Percentiles rank a stretch among this genome's conserved stretches.
Evolutionary conservation across 495 filamentous ascomycete genomes (phyloP).

Genomic region (Penicillium diatomitis): DNA sequence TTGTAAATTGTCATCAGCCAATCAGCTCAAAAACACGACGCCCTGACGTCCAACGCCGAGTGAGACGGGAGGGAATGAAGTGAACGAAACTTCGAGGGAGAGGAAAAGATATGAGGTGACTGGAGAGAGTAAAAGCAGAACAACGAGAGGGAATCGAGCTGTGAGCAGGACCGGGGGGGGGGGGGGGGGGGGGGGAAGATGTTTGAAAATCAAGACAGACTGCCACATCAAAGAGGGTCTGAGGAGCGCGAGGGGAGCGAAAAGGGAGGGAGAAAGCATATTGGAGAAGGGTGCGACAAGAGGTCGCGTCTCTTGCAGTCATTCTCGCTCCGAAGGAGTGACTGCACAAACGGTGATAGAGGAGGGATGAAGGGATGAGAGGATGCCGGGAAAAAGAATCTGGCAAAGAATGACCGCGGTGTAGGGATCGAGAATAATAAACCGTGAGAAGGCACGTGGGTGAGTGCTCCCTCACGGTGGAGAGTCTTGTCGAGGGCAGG

Average conservation of each 20-base stretch:
- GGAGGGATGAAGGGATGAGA: too few relatives aligned
- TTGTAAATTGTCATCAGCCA: constrained; percentile 22
- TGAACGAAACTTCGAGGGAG: background rate
- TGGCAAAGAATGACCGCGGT: too few relatives aligned
- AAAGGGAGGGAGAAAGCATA: constrained; percentile 9
- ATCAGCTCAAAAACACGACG: constrained; percentile 30
- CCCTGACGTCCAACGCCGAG: constrained; percentile 41
- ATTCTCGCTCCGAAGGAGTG: too few relatives aligned
- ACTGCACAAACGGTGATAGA: too few relatives aligned
- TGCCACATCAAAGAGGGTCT: constrained; percentile 20
- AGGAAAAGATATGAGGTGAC: constrained; percentile 14
- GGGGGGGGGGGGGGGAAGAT: constrained; percentile 7
- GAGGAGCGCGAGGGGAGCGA: constrained; percentile 5
- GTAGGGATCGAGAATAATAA: too few relatives aligned
- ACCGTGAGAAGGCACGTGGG: too few relatives aligned
- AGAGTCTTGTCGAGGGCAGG: too few relatives aligned
- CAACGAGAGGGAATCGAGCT: constrained; percentile 9
- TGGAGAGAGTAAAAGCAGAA: background rate
- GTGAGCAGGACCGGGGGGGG: constrained; percentile 1
- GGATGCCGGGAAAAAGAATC: too few relatives aligned
- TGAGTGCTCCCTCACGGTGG: too few relatives aligned
- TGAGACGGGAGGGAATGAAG: constrained; percentile 18
- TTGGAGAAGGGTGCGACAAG: too few relatives aligned
- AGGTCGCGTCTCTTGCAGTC: too few relatives aligned
- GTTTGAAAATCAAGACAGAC: constrained; percentile 14